Percentiles rank a stretch among this genome's conserved stretches.
Evolutionary conservation across 108 stramenopile species (phyloP).

Genomic region (Schizochytrium sp.): DNA sequence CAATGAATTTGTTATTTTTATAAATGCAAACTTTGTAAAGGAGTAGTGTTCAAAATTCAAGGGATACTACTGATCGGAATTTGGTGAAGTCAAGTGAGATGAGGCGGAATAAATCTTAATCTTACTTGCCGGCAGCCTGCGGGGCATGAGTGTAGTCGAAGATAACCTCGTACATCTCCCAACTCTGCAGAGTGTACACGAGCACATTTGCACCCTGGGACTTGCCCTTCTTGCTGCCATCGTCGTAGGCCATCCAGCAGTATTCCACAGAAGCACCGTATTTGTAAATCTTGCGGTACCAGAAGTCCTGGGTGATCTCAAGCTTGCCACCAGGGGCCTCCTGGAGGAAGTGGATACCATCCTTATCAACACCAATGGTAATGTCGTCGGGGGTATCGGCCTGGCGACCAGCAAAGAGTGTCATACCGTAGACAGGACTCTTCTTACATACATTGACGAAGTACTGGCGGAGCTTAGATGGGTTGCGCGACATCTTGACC

Average conservation of each 20-base stretch:
- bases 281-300: slow-evolving; percentile 10
- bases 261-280: slow-evolving; percentile 57
- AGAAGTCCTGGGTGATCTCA: slow-evolving; percentile 7
- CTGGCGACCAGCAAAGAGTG: slow-evolving; percentile 48
- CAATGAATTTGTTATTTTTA: too few relatives aligned
- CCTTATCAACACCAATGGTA: slow-evolving; percentile 36
- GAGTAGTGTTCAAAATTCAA: too few relatives aligned
- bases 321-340: background rate
- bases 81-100: background rate
- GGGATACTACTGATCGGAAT: background rate
- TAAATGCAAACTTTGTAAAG: too few relatives aligned
- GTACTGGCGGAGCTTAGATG: slow-evolving; percentile 10
- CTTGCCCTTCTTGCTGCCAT: background rate
- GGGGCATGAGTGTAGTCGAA: slow-evolving; percentile 42
- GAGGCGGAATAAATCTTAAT: background rate
- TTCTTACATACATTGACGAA: slow-evolving; percentile 52
- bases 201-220: background rate
- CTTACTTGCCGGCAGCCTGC: background rate
- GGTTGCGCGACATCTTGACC: slow-evolving; percentile 34
- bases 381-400: background rate
- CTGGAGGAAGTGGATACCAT: slow-evolving; percentile 47
- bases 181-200: slow-evolving; percentile 56
- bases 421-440: slow-evolving; percentile 33
- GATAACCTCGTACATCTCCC: slow-evolving; percentile 60
- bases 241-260: slow-evolving; percentile 19